Percentiles rank a stretch among this genome's conserved stretches.
Conservation (phyloP, 176 grass and related monocot species). For the Alloteropsis semialata region DNA sequence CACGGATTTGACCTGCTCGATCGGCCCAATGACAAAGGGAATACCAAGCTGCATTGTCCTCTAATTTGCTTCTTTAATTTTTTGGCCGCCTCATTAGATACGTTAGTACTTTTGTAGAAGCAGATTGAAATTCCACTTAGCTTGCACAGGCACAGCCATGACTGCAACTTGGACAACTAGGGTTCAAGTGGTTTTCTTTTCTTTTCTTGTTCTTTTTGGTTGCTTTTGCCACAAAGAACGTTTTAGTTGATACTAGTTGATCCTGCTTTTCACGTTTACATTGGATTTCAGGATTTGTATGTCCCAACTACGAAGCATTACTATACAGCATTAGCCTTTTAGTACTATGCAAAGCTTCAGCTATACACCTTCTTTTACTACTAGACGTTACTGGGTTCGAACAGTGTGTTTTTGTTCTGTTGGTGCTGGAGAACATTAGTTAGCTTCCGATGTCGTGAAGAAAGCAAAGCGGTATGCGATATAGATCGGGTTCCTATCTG, state of each 20-base stretch:
- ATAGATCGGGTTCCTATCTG: not conserved
- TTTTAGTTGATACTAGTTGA: not conserved
- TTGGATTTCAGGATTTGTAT: not conserved
- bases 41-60: not conserved
- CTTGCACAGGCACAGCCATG: not conserved
- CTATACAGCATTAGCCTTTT: not conserved
- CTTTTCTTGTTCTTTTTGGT: too few species aligned
- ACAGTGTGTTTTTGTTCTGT: not conserved
- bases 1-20: constrained; percentile 9
- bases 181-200: not conserved
- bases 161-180: not conserved
- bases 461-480: not conserved
- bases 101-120: not conserved
- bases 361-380: not conserved
- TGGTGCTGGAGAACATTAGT: not conserved
- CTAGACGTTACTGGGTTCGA: constrained; percentile 7
- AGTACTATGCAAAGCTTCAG: not conserved
- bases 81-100: not conserved
- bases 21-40: not conserved
- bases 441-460: not conserved
- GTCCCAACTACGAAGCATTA: not conserved
- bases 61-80: not conserved
- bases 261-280: not conserved
- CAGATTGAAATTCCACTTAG: not conserved
- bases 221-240: not conserved